Conservation (phyloP, 2,329 filamentous ascomycete species). For the Calcarisporium arbuscula region DNA sequence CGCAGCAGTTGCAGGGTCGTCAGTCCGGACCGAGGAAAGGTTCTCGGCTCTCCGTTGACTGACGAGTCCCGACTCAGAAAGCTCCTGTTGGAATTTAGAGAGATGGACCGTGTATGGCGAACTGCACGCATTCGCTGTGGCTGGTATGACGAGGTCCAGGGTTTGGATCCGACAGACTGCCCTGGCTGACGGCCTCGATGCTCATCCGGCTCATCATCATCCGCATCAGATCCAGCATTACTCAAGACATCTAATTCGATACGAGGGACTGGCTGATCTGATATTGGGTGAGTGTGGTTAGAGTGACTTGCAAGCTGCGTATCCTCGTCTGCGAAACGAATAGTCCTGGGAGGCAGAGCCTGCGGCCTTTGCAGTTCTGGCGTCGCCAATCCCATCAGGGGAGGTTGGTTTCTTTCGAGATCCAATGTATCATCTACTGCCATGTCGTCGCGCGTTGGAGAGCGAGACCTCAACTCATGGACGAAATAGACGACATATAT, state of each 20-base stretch:
- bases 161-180: no score
- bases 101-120: conserved; percentile 19
- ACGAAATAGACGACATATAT: conserved; percentile 69
- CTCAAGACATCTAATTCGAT: conserved; percentile 7
- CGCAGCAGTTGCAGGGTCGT: conserved; percentile 13
- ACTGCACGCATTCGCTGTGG: conserved; percentile 11
- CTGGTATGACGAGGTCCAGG: conserved; percentile 10
- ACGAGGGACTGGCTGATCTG: no score
- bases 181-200: not conserved
- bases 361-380: no score
- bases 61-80: conserved; percentile 17
- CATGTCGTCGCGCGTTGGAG: not conserved
- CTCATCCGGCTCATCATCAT: conserved; percentile 8
- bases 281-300: no score
- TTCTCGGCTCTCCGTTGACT: conserved; percentile 5
- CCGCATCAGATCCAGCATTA: not conserved
- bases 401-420: conserved; percentile 5
- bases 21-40: conserved; percentile 12
- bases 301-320: no score
- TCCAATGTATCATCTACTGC: not conserved
- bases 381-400: no score
- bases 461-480: conserved; percentile 65
- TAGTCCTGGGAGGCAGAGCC: conserved; percentile 15
- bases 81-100: conserved; percentile 15
- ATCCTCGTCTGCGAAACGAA: conserved; percentile 23